Evolutionary conservation across 129 eudicot species (phyloP), one percentile per base, ranked within the genome.

Genomic region (Ambrosia trifida): DNA sequence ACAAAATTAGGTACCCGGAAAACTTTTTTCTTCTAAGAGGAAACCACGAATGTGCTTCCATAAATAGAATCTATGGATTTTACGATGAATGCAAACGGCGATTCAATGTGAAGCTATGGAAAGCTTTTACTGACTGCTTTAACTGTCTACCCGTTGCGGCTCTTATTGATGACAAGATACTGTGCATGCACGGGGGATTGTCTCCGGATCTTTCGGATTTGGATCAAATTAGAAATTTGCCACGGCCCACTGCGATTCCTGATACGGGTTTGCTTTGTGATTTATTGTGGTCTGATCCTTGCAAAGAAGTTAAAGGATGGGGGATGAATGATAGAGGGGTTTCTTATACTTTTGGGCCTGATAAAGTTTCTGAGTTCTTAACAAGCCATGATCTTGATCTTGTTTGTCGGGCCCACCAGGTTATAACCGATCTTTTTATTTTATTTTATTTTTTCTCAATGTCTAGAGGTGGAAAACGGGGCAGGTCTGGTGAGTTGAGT

Each of bases 91-190:
- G 90, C 72, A 85, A 87, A 83, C 86, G 95, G 17, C 85, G 95
- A 50, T 87, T 84, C 60, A 87, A 87, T 28, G 95, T 87, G 38
- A 78, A 89, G 69, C 85, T 87, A 4, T 87, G 95, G 95, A 87
- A 87, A 74, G 68, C 72, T 13, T 87, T 87, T 66, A 87, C 88
- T 0, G 88, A 87, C 35, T 87, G 90, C 53, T 87, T 87, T 54
- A 87, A 87, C 64, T 88, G 90, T 67, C 95, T 88, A 72, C 95
- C 95, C 19, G 95, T 88, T 5, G 81, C 95, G 50, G 95, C 90
- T 75, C 80, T 88, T 51, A 83, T 88, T 49, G 95, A 88, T 69
- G 95, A 83, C 74, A 88, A 88, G 73, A 85, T 88, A 63, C 79
- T 88, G 31, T 88, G 95, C 76, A 85, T 88, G 95, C 95, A 88